Conservation (phyloP, 2,329 filamentous ascomycete genomes). For the Penicillium sp. region DNA sequence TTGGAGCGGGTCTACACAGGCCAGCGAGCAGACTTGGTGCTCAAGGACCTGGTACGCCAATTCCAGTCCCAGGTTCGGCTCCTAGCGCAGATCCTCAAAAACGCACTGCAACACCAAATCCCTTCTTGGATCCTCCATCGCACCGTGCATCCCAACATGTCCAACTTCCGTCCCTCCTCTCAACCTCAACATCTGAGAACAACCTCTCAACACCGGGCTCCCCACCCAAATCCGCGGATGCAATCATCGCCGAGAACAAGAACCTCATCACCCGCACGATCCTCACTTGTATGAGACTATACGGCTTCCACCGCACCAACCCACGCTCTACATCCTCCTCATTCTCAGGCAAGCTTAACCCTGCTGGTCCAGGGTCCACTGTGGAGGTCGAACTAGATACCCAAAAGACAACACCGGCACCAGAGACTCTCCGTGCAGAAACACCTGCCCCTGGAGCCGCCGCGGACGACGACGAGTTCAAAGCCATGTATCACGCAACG, state of each 20-base stretch:
- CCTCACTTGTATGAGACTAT: conserved; percentile 49
- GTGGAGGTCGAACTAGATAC: conserved; percentile 20
- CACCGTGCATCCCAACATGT: conserved; percentile 17
- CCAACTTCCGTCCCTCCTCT: conserved; percentile 19
- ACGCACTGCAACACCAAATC: conserved; percentile 31
- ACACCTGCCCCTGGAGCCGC: conserved; percentile 22
- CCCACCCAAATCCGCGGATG: conserved; percentile 33
- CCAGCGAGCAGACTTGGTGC: conserved; percentile 24
- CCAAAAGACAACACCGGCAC: conserved; percentile 13
- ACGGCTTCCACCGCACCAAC: conserved; percentile 45
- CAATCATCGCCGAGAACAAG: conserved; percentile 44
- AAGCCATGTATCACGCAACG: conserved; percentile 49
- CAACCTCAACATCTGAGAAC: conserved; percentile 25
- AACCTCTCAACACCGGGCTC: conserved; percentile 21
- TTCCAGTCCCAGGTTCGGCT: neutral
- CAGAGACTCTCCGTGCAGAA: conserved; percentile 24
- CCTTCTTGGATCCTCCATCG: conserved; percentile 27
- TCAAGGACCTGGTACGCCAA: conserved; percentile 12
- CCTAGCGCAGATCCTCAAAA: conserved; percentile 27
- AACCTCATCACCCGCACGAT: conserved; percentile 48
- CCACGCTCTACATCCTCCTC: conserved; percentile 28
- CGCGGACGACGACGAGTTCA: conserved; percentile 47
- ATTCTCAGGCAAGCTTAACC: conserved; percentile 19
- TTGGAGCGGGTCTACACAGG: conserved; percentile 33
- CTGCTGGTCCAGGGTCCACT: neutral